A percentile compares a stretch with the other conserved stretches of the same genome.
Evolutionary conservation across 805 yeast genomes (phyloP).

Genomic region (Schizosaccharomyces octosporus): DNA sequence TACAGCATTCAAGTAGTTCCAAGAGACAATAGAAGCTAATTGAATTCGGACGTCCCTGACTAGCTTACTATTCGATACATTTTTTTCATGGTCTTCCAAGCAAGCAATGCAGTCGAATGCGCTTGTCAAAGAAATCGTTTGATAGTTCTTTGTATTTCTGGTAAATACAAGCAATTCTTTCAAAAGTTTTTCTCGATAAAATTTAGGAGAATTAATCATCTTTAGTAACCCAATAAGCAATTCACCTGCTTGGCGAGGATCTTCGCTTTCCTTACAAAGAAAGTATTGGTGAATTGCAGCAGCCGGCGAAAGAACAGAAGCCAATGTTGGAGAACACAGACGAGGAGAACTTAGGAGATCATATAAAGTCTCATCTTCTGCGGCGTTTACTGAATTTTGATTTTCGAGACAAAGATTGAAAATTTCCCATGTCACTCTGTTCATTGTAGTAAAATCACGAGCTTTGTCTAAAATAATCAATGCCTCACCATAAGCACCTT

Average conservation of each 20-base stretch:
- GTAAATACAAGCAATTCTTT: not conserved
- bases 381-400: not conserved
- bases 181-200: not conserved
- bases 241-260: not conserved
- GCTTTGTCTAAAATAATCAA: not conserved
- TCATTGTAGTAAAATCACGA: not conserved
- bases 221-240: not conserved
- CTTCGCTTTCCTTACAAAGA: not conserved
- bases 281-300: not conserved
- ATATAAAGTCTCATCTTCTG: not conserved
- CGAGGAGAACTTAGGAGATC: not conserved
- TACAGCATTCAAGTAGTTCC: too few species aligned
- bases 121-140: not conserved
- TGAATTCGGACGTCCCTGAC: too few species aligned
- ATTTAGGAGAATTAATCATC: not conserved
- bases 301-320: not conserved
- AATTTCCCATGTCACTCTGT: conserved; percentile 1
- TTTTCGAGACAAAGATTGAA: not conserved
- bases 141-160: not conserved
- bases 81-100: not conserved
- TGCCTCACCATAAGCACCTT: not conserved
- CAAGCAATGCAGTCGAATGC: not conserved
- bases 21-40: too few species aligned
- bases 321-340: not conserved
- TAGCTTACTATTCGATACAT: too few species aligned